These are phyloP conservation scores for Ochetophila trinervis DNA, from an alignment of 306 rosid genomes.

Conservation along the genomic window DNA sequence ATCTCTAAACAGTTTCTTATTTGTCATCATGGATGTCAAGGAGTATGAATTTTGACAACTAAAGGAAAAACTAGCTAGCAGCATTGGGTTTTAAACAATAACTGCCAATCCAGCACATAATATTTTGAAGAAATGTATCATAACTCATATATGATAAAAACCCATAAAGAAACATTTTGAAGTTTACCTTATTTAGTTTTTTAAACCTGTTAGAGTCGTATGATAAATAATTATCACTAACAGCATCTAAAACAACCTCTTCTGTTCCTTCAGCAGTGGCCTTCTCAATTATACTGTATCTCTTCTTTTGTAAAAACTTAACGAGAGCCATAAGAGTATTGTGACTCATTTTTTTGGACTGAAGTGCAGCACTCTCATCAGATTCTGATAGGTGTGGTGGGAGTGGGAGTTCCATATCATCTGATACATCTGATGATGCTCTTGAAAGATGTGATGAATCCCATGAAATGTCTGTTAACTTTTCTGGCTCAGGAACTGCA, in stretches of 20 bases:
- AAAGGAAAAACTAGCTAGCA: background rate
- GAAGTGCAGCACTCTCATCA: slow-evolving; percentile 64
- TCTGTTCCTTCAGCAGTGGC: slow-evolving; percentile 98
- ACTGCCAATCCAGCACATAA: background rate
- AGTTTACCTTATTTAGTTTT: slow-evolving; percentile 75
- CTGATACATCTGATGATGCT: slow-evolving; percentile 79
- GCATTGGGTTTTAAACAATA: slow-evolving; percentile 1
- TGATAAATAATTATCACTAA: slow-evolving; percentile 63
- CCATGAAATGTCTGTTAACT: slow-evolving; percentile 55
- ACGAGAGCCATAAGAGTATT: slow-evolving; percentile 97
- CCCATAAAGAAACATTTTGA: background rate
- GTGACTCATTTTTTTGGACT: slow-evolving; percentile 86
- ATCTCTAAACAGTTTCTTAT: no score
- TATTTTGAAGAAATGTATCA: background rate
- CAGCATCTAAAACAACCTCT: slow-evolving; percentile 91
- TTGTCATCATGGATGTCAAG: no score
- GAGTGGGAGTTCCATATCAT: slow-evolving; percentile 66
- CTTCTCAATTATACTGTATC: slow-evolving; percentile 72
- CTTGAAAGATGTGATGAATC: slow-evolving; percentile 68
- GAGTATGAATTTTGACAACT: background rate
- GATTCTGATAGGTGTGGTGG: slow-evolving; percentile 46
- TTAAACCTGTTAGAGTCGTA: slow-evolving; percentile 53
- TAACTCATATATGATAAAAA: background rate
- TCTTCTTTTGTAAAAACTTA: slow-evolving; percentile 86
- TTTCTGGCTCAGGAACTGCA: slow-evolving; percentile 63